These are phyloP conservation scores for Lipomyces chichibuensis DNA, from an alignment of 805 yeast genomes.

Conservation along the genomic window DNA sequence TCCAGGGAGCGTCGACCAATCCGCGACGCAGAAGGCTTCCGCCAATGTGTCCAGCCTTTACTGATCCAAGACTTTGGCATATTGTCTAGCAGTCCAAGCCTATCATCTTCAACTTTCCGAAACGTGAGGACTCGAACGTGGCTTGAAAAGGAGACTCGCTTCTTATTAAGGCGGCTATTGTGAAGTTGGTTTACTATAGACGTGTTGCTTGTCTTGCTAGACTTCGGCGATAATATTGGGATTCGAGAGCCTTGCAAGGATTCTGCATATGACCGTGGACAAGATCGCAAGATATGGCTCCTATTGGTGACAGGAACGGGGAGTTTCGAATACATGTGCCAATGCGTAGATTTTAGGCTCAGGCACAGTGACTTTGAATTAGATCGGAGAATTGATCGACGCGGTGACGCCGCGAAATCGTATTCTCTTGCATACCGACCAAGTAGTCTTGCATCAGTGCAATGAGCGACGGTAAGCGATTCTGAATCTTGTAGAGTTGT, in stretches of 20 bases:
- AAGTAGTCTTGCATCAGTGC: background rate
- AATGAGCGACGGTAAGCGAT: background rate
- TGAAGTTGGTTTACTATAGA: background rate
- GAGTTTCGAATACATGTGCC: background rate
- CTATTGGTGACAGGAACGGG: background rate
- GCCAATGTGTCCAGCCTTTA: background rate
- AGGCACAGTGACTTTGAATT: background rate
- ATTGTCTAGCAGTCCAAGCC: background rate
- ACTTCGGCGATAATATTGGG: background rate
- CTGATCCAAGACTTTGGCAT: background rate
- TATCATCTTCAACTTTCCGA: background rate
- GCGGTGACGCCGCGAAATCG: background rate
- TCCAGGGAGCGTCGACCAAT: background rate
- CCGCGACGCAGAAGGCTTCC: background rate
- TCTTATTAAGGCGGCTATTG: background rate
- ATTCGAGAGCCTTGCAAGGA: background rate
- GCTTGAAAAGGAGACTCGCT: background rate
- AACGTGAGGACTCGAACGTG: conserved; percentile 1
- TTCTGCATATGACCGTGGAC: background rate
- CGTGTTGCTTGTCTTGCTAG: background rate
- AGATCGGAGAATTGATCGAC: background rate
- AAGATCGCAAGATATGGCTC: background rate
- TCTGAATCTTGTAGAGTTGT: background rate
- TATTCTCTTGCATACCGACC: background rate
- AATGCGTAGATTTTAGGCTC: background rate